These are phyloP conservation scores for Cymbopogon flexuosus DNA, from an alignment of 202 grass and related monocot species.

Conservation along the genomic window DNA sequence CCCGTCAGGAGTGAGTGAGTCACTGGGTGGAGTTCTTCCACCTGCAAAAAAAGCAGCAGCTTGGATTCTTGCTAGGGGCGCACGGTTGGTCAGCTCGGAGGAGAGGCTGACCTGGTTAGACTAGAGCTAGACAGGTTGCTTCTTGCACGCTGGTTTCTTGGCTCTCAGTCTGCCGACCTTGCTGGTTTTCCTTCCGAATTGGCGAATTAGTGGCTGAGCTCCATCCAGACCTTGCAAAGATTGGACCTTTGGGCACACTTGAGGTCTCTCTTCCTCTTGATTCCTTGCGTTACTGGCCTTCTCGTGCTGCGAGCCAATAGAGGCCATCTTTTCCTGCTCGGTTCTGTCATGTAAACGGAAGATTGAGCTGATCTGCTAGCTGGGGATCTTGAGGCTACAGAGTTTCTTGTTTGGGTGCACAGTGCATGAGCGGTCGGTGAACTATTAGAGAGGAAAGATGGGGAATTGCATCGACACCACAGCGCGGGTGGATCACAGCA, in stretches of 20 bases:
- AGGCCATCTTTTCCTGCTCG: not conserved
- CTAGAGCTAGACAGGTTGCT: not conserved
- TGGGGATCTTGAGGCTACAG: not conserved
- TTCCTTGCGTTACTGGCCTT: constrained; percentile 10
- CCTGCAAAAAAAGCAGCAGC: not conserved
- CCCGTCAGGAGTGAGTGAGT: not conserved
- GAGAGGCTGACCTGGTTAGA: constrained; percentile 7
- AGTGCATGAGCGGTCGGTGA: constrained; percentile 30
- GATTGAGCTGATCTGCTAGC: not conserved
- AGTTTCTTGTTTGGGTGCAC: constrained; percentile 8
- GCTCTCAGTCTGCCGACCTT: not conserved
- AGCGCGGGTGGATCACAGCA: constrained; percentile 50
- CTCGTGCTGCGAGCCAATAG: not conserved
- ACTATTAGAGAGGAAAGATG: constrained; percentile 40
- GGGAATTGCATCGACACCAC: constrained; percentile 65
- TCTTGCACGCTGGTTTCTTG: constrained; percentile 34
- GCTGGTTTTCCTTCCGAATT: constrained; percentile 10
- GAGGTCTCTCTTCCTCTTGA: not conserved
- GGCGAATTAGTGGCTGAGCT: constrained; percentile 1
- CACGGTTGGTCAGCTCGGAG: constrained; percentile 26
- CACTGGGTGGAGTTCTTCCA: not conserved
- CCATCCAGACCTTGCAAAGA: constrained; percentile 1
- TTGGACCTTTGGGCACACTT: constrained; percentile 14
- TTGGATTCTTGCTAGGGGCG: not conserved
- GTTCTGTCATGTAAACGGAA: not conserved